phyloP scores from a whole-genome alignment of 2,329 filamentous ascomycete species.

The Didymella glomerata region DNA sequence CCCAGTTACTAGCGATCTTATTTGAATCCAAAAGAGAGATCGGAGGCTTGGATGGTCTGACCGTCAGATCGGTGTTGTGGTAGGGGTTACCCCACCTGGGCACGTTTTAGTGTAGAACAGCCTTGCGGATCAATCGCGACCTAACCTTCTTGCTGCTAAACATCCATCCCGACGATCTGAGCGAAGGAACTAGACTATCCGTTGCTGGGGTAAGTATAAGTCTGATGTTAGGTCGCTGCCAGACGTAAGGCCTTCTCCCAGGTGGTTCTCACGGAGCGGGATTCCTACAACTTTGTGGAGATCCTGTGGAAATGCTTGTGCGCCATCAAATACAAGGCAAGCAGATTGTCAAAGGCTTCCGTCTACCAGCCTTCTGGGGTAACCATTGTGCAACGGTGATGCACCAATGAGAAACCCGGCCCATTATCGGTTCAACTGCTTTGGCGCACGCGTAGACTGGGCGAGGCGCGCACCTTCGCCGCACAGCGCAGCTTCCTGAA shows the following conservation, averaged over 20 bases:
- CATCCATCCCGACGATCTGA: not conserved
- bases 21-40: not conserved
- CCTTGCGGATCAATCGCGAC: not conserved
- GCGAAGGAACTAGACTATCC: not conserved
- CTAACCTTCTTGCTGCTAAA: not conserved
- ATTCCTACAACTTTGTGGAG: too few relatives aligned
- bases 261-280: not conserved
- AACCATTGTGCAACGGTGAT: not conserved
- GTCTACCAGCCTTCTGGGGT: not conserved
- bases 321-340: not conserved
- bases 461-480: slow-evolving; percentile 24
- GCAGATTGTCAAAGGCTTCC: not conserved
- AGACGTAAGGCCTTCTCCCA: not conserved
- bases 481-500: not conserved
- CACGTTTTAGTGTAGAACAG: slow-evolving; percentile 5
- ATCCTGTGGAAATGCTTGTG: not conserved
- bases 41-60: not conserved
- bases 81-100: slow-evolving; percentile 9
- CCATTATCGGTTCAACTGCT: slow-evolving; percentile 1
- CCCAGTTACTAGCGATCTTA: not conserved
- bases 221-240: not conserved
- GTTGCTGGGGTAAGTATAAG: not conserved
- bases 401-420: not conserved
- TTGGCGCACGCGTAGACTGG: slow-evolving; percentile 10
- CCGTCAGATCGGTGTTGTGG: not conserved